phyloP scores from a whole-genome alignment of 768 basidiomycete genomes.

The Hortiboletus flavorubellus region DNA sequence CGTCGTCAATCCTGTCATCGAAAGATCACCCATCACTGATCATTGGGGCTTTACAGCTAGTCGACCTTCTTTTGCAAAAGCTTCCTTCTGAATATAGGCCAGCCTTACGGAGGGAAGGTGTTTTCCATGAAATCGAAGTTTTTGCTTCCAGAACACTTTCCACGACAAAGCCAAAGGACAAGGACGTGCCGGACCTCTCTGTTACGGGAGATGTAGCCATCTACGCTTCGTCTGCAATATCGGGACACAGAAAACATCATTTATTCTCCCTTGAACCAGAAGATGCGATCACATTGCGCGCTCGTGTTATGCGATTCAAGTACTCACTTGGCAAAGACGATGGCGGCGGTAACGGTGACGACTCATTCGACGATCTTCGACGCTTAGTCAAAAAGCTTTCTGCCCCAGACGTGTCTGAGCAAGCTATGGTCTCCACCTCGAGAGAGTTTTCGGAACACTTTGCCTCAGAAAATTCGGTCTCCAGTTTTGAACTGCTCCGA shows the following conservation, averaged over 20 bases:
- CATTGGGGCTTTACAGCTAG: slow-evolving; percentile 86
- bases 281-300: slow-evolving; percentile 90
- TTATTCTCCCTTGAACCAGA: slow-evolving; percentile 75
- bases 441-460: slow-evolving; percentile 81
- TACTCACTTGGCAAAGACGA: slow-evolving; percentile 60
- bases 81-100: slow-evolving; percentile 82
- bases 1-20: slow-evolving; percentile 89
- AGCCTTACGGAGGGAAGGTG: slow-evolving; percentile 91
- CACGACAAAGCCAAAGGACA: slow-evolving; percentile 50
- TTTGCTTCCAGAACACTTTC: slow-evolving; percentile 64
- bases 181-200: slow-evolving; percentile 33
- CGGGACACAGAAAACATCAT: slow-evolving; percentile 67
- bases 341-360: slow-evolving; percentile 51
- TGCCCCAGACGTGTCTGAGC: slow-evolving; percentile 52
- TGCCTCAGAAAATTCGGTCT: slow-evolving; percentile 73
- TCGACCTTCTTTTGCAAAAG: slow-evolving; percentile 86
- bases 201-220: slow-evolving; percentile 36
- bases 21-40: slow-evolving; percentile 87
- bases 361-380: slow-evolving; percentile 60
- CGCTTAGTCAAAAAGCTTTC: slow-evolving; percentile 65
- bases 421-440: slow-evolving; percentile 57
- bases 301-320: slow-evolving; percentile 84
- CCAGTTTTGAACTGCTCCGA: slow-evolving; percentile 93
- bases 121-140: slow-evolving; percentile 88
- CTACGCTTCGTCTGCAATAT: slow-evolving; percentile 45